Evolutionary conservation across 2,329 filamentous ascomycete genomes (phyloP).

Genomic region (Hansfordia pulvinata): DNA sequence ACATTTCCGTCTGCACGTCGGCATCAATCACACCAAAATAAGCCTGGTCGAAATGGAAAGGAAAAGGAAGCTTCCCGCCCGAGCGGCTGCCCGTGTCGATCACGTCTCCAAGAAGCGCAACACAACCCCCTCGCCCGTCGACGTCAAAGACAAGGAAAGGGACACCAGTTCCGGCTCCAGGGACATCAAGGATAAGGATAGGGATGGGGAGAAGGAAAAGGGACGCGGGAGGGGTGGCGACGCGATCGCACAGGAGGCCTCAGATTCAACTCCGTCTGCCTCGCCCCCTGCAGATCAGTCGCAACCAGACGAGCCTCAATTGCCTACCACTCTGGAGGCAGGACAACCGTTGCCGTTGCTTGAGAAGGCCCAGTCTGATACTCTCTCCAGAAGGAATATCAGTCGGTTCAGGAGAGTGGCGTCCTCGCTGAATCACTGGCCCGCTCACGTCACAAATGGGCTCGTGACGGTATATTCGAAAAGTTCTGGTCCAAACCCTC

Average conservation of each 20-base stretch:
- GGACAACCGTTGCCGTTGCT: conserved; percentile 61
- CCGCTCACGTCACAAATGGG: conserved; percentile 62
- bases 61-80: conserved; percentile 51
- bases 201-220: too few relatives aligned
- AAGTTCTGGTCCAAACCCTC: conserved; percentile 65
- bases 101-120: conserved; percentile 46
- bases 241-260: too few relatives aligned
- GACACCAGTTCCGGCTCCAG: too few relatives aligned
- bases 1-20: too few relatives aligned
- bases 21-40: too few relatives aligned
- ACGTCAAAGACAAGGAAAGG: conserved; percentile 23
- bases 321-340: conserved; percentile 50
- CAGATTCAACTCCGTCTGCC: too few relatives aligned
- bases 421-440: conserved; percentile 61
- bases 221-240: too few relatives aligned
- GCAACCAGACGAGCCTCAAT: conserved; percentile 19
- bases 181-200: too few relatives aligned
- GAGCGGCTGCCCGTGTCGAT: conserved; percentile 47
- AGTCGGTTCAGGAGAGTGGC: conserved; percentile 62
- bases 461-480: conserved; percentile 58
- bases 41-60: too few relatives aligned
- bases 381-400: conserved; percentile 55
- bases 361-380: conserved; percentile 48
- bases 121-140: conserved; percentile 33
- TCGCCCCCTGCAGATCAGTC: conserved; percentile 20